Evolutionary conservation across 2,329 filamentous ascomycete species (phyloP), one percentile per base, ranked within the genome.

Genomic region (Triangularia verruculosa): DNA sequence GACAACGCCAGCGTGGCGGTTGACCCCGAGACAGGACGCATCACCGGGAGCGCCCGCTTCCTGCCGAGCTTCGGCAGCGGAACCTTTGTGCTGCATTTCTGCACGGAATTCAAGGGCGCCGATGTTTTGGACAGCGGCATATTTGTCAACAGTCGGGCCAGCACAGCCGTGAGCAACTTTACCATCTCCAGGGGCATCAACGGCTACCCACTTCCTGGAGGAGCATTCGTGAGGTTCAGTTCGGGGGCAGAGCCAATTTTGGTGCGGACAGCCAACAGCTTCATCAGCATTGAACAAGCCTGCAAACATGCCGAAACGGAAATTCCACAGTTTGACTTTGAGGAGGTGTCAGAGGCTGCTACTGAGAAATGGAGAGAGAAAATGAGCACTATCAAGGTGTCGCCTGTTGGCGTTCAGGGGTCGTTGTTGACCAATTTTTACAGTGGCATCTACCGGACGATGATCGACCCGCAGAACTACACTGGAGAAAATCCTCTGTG

Each of bases 401-500:
- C 87, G 43, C 75, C 81, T 0, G 78, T 72, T 0, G 78, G 83
- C 0, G 85, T 87, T 1, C 80, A 83, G 63, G 71, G 78, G 8
- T 81, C 83, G 0, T 72, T 88, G 1, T 77, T 88, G 63, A 85
- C 74, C n/a, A 83, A 85, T 17, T 90, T 92, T 68, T 91, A 89
- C 80, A 89, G 86, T 52, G 89, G 88, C 2, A 80, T 87, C n/a
- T 92, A 92, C 71, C 80, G 89, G n/a, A 83, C 86, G 2, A 85
- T 91, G 83, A 85, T 91, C 65, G 88, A 85, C 59, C 89, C 89
- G 2, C 88, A 91, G 69, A 89, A 91, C 69, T 91, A 90, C 68
- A 91, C 89, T 0, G 87, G 87, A 0, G 89, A 92, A 72, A 92
- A 91, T 61, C 87, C 87, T 1, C 72, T 86, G 0, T 92, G 89